phyloP scores from a whole-genome alignment of 805 yeast species.

The Myxozyma nipponensis region DNA sequence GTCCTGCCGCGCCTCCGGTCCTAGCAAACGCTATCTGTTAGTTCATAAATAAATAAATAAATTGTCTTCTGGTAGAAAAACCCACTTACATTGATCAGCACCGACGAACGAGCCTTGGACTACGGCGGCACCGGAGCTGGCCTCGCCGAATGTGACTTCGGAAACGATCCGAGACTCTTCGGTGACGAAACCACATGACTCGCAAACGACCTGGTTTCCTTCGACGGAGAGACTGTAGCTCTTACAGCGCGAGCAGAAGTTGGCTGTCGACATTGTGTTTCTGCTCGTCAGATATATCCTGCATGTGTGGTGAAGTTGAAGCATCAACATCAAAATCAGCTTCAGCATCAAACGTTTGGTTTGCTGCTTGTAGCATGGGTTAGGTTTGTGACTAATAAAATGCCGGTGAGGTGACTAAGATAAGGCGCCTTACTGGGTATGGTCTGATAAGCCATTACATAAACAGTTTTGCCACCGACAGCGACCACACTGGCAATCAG shows the following conservation, averaged over 20 bases:
- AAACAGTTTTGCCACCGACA: too few relatives aligned
- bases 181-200: conserved; percentile 76
- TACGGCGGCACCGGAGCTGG: conserved; percentile 88
- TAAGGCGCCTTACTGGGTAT: too few relatives aligned
- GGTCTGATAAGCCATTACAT: too few relatives aligned
- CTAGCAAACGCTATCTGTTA: conserved; percentile 24
- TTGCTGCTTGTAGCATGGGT: too few relatives aligned
- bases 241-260: conserved; percentile 20
- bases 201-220: conserved; percentile 64
- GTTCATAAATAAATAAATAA: not conserved
- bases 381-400: too few relatives aligned
- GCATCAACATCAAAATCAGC: too few relatives aligned
- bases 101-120: conserved; percentile 94
- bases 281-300: too few relatives aligned
- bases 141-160: conserved; percentile 91
- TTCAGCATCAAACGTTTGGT: too few relatives aligned
- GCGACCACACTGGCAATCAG: too few relatives aligned
- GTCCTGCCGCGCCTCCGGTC: conserved; percentile 45
- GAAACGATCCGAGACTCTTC: conserved; percentile 94
- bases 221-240: conserved; percentile 25
- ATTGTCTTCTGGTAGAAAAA: not conserved
- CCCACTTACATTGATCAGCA: conserved; percentile 57
- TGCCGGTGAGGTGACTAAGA: too few relatives aligned
- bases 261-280: conserved; percentile 14
- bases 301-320: too few relatives aligned